Evolutionary conservation across 2,329 filamentous ascomycete genomes (phyloP).

Genomic region (Zasmidium citrigriseum): DNA sequence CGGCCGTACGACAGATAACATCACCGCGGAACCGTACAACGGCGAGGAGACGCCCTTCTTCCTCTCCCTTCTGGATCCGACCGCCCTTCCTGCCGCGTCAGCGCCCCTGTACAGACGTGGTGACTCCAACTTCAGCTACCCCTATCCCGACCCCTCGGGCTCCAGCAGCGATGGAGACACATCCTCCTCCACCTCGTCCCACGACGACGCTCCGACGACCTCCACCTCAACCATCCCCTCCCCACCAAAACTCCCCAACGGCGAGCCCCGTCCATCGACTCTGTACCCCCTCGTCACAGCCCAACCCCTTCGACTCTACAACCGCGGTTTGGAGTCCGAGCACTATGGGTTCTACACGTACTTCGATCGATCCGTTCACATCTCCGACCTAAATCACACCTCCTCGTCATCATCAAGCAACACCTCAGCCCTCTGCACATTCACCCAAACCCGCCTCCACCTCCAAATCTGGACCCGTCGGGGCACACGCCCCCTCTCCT

Average conservation of each 20-base stretch:
- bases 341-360: slow-evolving; percentile 95
- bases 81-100: slow-evolving; percentile 29
- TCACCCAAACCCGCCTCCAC: slow-evolving; percentile 61
- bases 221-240: slow-evolving; percentile 60
- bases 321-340: slow-evolving; percentile 76
- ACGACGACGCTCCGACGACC: slow-evolving; percentile 45
- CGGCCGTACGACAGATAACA: slow-evolving; percentile 80
- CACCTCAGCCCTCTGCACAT: slow-evolving; percentile 45
- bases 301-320: slow-evolving; percentile 82
- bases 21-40: slow-evolving; percentile 64
- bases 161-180: slow-evolving; percentile 27
- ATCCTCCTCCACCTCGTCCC: background rate
- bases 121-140: slow-evolving; percentile 24
- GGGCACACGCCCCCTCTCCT: background rate
- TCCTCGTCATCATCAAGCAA: slow-evolving; percentile 30
- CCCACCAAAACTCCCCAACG: slow-evolving; percentile 65
- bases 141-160: slow-evolving; percentile 25
- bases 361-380: slow-evolving; percentile 83
- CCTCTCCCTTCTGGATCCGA: slow-evolving; percentile 65
- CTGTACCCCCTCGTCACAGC: slow-evolving; percentile 68
- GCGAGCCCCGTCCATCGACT: slow-evolving; percentile 69
- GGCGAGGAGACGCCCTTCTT: slow-evolving; percentile 90
- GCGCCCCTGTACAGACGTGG: slow-evolving; percentile 18
- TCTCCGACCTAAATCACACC: slow-evolving; percentile 59
- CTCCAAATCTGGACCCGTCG: slow-evolving; percentile 64